Percentiles rank a stretch among this genome's conserved stretches.
phyloP scores from a whole-genome alignment of 2,329 filamentous ascomycete species.

The Didymella pomorum region DNA sequence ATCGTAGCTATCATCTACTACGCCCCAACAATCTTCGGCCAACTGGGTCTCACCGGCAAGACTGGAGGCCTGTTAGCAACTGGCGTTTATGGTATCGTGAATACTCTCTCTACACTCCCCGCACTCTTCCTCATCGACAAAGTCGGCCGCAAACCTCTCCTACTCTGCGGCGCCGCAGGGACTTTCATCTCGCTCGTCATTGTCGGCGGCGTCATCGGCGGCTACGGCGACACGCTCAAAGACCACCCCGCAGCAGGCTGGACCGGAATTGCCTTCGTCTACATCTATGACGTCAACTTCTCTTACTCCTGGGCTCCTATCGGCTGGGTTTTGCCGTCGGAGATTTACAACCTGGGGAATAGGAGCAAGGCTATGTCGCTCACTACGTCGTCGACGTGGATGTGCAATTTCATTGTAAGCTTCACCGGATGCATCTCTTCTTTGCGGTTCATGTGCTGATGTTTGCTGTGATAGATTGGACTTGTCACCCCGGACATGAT shows the following conservation, averaged over 20 bases:
- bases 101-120: conserved; percentile 69
- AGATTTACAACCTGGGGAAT: conserved; percentile 76
- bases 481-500: conserved; percentile 75
- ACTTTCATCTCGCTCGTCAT: conserved; percentile 76
- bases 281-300: conserved; percentile 59
- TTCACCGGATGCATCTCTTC: too few relatives aligned
- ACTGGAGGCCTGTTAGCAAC: conserved; percentile 82
- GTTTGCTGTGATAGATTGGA: conserved; percentile 65
- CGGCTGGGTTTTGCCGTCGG: conserved; percentile 75
- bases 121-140: conserved; percentile 72
- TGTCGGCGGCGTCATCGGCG: conserved; percentile 73
- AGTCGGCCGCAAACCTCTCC: conserved; percentile 67
- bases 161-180: conserved; percentile 70
- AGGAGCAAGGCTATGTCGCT: conserved; percentile 73
- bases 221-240: conserved; percentile 65
- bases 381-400: conserved; percentile 79
- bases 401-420: conserved; percentile 68
- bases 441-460: too few relatives aligned
- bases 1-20: conserved; percentile 66
- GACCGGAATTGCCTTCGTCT: conserved; percentile 71
- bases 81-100: conserved; percentile 64
- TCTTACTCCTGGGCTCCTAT: conserved; percentile 77
- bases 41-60: conserved; percentile 62
- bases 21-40: conserved; percentile 81
- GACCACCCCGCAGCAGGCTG: conserved; percentile 70